Evolutionary conservation across 202 grass and related monocot genomes (phyloP), one percentile per base, ranked within the genome.

Genomic region (Setaria italica): DNA sequence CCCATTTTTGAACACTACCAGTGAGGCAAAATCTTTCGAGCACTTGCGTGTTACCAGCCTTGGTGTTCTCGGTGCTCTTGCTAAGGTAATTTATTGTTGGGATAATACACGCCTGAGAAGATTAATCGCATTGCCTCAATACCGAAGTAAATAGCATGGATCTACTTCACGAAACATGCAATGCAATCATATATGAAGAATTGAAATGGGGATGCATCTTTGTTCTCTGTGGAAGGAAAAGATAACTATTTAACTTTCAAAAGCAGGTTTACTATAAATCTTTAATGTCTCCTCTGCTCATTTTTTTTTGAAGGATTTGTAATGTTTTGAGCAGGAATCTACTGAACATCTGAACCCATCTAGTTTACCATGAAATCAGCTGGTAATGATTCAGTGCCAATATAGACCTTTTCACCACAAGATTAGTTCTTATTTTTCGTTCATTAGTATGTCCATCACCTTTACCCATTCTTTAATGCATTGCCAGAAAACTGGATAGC

Each of bases 41-140:
- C 84, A 86, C 55, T 47, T 98, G 59, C 88, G 93, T 25, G 74
- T 93, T 46, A 92, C 95, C 43, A 86, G 83, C 84, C 84, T 98
- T 70, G 84, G 91, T 82, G 86, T 98, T 4, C 87, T 98, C 19
- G 95, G 95, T 84, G 86, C 88, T 76, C 93, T 98, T 84, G 95
- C 90, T 46, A 94, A 98, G 95, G 95, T 98, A 94, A 77, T 80
- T 83, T 35, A 63, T 55, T 57, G 37, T 35, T 45, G 5, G 35
- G 70, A 76, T 9, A 71, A 69, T 43, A 58, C 50, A 85, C 0
- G 4, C 37, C 11, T 74, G 6, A 16, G 43, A 49, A 50, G 9
- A 50, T 37, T 70, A 11, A n/a, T 85, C 53, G 68, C 16, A 68
- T 35, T 71, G 43, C 32, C 1, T 86, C 57, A 78, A 65, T 25